Evolutionary conservation across 208 protist genomes (phyloP).

Genomic region (Leptomonas pyrrhocoris): DNA sequence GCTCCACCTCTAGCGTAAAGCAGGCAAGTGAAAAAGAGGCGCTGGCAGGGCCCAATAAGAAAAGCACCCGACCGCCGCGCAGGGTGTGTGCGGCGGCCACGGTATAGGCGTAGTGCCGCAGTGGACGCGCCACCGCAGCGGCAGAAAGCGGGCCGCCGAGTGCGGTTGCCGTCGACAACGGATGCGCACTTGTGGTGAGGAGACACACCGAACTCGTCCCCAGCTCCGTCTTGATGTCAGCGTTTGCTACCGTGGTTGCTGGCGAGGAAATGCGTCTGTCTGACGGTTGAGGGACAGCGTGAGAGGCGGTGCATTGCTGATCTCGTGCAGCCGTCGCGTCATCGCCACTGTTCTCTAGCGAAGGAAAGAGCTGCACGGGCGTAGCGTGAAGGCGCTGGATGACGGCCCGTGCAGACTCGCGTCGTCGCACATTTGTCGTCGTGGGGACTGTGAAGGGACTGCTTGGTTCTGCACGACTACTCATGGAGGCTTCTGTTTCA

Average conservation of each 20-base stretch:
- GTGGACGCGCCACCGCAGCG: neutral
- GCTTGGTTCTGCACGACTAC: neutral
- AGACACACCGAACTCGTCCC: conserved; percentile 23
- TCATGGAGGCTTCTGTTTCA: too few species aligned
- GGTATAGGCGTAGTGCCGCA: conserved; percentile 26
- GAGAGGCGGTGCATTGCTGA: too few species aligned
- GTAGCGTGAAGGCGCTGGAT: conserved; percentile 56
- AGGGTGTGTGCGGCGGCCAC: conserved; percentile 53
- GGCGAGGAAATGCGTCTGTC: too few species aligned
- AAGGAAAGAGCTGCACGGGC: conserved; percentile 50
- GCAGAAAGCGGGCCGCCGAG: neutral
- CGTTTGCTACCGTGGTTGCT: neutral
- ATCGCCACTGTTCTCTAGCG: neutral
- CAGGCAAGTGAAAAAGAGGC: conserved; percentile 36
- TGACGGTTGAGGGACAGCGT: too few species aligned
- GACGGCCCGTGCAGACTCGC: conserved; percentile 51
- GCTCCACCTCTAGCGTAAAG: conserved; percentile 50
- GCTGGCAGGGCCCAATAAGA: conserved; percentile 46
- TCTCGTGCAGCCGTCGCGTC: neutral
- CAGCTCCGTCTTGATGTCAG: conserved; percentile 13
- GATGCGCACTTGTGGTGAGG: neutral
- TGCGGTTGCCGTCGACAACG: neutral
- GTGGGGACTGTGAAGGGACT: neutral
- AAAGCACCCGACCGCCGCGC: conserved; percentile 53
- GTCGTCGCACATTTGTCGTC: conserved; percentile 8